phyloP scores from a whole-genome alignment of 805 yeast species.

The Cephaloascus fragrans region DNA sequence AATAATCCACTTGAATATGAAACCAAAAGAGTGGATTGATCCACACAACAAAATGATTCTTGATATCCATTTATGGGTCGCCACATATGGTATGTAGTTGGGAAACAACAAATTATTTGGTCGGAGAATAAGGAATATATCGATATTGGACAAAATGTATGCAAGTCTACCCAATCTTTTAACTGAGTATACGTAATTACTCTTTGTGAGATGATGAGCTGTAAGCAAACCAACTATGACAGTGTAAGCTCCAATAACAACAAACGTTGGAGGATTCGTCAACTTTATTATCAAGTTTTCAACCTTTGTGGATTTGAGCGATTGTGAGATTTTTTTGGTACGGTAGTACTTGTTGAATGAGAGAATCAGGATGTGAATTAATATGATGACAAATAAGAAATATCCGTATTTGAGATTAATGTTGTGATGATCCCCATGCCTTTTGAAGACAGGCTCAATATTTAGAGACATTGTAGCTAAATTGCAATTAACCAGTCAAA shows the following conservation, averaged over 20 bases:
- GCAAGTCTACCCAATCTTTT: slow-evolving; percentile 29
- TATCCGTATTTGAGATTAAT: slow-evolving; percentile 27
- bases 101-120: slow-evolving; percentile 6
- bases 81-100: slow-evolving; percentile 16
- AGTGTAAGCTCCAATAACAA: too few relatives aligned
- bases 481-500: neutral
- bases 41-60: slow-evolving; percentile 17
- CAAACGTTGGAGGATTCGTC: neutral
- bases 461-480: neutral
- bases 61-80: slow-evolving; percentile 30
- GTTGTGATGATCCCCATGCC: slow-evolving; percentile 17
- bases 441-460: too few relatives aligned
- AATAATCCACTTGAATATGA: slow-evolving; percentile 2
- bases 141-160: slow-evolving; percentile 24
- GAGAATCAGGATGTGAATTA: slow-evolving; percentile 9
- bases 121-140: slow-evolving; percentile 19
- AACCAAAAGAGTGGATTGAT: slow-evolving; percentile 22
- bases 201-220: neutral
- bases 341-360: slow-evolving; percentile 6
- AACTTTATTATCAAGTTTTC: neutral
- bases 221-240: neutral
- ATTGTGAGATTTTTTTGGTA: slow-evolving; percentile 2
- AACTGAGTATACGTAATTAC: too few relatives aligned
- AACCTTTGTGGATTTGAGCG: neutral
- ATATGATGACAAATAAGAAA: slow-evolving; percentile 14